Percentiles rank a stretch among this genome's conserved stretches.
These are phyloP conservation scores for Phyllostachys edulis DNA, from an alignment of 176 grass and related monocot genomes.

Conservation along the genomic window DNA sequence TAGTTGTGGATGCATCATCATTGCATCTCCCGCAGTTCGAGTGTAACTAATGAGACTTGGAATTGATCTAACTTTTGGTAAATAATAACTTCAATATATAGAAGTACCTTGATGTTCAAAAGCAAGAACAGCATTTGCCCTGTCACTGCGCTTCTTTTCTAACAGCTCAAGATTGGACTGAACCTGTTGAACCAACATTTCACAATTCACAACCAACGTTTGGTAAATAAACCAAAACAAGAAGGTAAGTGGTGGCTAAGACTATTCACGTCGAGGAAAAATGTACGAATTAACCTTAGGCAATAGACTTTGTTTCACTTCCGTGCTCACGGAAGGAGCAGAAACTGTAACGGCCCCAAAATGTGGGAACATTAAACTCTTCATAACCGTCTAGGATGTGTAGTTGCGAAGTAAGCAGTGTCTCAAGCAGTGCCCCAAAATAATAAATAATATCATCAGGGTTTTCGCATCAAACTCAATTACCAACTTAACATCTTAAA, in stretches of 20 bases:
- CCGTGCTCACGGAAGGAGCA: constrained; percentile 40
- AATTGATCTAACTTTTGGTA: not conserved
- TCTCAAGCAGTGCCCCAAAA: no score
- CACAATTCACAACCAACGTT: constrained; percentile 9
- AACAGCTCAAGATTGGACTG: constrained; percentile 93
- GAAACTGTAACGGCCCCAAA: constrained; percentile 29
- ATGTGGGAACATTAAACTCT: no score
- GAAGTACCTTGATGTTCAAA: constrained; percentile 90
- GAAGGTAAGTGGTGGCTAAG: not conserved
- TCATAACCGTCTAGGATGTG: no score
- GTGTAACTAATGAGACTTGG: not conserved
- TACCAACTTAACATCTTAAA: no score
- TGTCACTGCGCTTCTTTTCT: constrained; percentile 78
- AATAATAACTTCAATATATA: not conserved
- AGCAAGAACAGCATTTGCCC: constrained; percentile 88
- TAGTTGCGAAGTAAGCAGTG: no score
- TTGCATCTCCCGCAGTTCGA: constrained; percentile 9
- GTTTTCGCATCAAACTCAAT: no score
- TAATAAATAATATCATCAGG: no score
- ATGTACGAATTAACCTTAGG: constrained; percentile 67
- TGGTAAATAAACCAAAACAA: constrained; percentile 10
- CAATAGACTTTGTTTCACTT: constrained; percentile 69
- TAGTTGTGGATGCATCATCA: constrained; percentile 8
- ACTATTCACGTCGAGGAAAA: constrained; percentile 7
- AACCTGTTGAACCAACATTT: constrained; percentile 55